A percentile compares a stretch with the other conserved stretches of the same genome.
These are phyloP conservation scores for Hypoxylon sp. DNA, from an alignment of 2,329 filamentous ascomycete species.

Conservation along the genomic window DNA sequence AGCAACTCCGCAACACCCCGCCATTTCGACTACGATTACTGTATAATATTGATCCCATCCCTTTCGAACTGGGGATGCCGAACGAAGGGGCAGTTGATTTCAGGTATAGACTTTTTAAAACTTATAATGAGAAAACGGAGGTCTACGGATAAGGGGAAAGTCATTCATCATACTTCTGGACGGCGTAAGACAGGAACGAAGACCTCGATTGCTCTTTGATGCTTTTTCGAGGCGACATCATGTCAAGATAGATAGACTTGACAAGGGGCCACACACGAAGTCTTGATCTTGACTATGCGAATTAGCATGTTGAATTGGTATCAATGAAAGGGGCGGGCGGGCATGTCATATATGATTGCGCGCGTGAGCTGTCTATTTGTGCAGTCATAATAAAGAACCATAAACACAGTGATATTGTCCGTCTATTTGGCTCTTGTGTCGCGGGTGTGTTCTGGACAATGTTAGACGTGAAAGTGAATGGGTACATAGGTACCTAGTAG, in stretches of 20 bases:
- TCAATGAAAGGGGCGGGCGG: constrained; percentile 8
- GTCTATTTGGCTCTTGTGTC: neutral
- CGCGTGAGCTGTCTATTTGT: constrained; percentile 21
- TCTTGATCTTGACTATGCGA: constrained; percentile 28
- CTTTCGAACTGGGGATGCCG: constrained; percentile 38
- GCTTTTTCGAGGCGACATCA: constrained; percentile 21
- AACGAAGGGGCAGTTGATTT: constrained; percentile 41
- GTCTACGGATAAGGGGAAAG: constrained; percentile 43
- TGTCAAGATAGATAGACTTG: constrained; percentile 15
- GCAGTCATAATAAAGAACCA: constrained; percentile 29
- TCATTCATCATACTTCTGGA: constrained; percentile 40
- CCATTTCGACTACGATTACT: constrained; percentile 42
- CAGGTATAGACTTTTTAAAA: constrained; percentile 51
- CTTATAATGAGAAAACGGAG: constrained; percentile 46
- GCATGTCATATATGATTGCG: constrained; percentile 25
- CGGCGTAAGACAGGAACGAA: constrained; percentile 40
- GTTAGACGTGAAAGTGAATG: neutral
- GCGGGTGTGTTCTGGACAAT: neutral
- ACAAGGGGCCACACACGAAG: neutral
- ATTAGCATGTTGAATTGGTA: constrained; percentile 27
- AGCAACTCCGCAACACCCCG: constrained; percentile 18
- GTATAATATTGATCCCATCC: constrained; percentile 48
- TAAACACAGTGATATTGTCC: neutral
- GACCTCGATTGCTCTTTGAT: constrained; percentile 24
- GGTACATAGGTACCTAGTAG: too few species aligned